Conservation (phyloP, 2,329 filamentous ascomycete species). For the Fusarium newnesense region DNA sequence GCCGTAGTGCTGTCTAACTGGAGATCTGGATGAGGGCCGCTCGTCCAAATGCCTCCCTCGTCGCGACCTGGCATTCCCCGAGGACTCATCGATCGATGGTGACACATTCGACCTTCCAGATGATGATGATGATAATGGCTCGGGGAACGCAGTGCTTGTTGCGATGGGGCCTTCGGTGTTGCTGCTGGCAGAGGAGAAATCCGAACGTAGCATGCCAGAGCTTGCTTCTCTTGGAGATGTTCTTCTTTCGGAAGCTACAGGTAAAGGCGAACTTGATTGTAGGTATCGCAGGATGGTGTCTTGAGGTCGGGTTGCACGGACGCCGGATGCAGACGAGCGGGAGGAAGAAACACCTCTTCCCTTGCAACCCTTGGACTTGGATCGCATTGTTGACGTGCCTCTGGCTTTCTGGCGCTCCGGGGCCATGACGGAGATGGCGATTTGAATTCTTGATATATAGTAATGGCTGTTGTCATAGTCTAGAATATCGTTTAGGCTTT, state of each 20-base stretch:
- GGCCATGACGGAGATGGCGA: neutral
- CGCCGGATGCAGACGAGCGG: neutral
- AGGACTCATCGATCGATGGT: neutral
- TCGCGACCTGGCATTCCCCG: neutral
- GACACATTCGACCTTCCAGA: neutral
- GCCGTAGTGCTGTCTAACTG: neutral
- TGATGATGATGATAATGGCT: neutral
- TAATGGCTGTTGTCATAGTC: neutral
- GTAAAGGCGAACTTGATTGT: neutral
- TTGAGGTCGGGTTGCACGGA: neutral
- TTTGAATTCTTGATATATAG: neutral
- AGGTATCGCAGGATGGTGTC: neutral
- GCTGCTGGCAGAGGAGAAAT: neutral
- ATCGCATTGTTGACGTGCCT: neutral
- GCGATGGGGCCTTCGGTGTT: neutral
- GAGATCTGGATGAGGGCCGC: neutral
- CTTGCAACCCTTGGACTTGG: neutral
- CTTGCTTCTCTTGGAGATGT: neutral
- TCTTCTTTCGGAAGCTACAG: neutral
- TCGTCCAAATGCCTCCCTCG: neutral
- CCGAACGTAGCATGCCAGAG: neutral
- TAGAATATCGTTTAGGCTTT: neutral
- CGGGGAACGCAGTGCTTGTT: neutral
- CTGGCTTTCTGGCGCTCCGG: neutral
- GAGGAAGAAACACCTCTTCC: neutral